Conservation (phyloP, 129 eudicot species). For the Escallonia rubra region DNA sequence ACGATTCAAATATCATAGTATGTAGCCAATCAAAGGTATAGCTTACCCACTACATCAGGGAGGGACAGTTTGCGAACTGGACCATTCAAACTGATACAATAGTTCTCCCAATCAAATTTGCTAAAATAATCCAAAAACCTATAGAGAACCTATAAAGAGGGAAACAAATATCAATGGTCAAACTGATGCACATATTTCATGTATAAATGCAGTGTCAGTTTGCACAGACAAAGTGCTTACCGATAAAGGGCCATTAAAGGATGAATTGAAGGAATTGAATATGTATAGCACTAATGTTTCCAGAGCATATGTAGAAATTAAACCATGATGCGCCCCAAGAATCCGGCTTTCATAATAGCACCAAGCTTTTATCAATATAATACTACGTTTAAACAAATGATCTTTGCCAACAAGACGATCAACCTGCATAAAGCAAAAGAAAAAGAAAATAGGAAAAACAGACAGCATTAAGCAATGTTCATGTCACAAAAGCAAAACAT, state of each 20-base stretch:
- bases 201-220: neutral
- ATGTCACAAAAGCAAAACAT: too few species aligned
- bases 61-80: conserved; percentile 46
- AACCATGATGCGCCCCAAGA: conserved; percentile 79
- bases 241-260: conserved; percentile 59
- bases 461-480: too few species aligned
- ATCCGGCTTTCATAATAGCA: conserved; percentile 81
- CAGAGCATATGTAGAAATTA: conserved; percentile 87
- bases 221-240: conserved; percentile 28
- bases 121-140: conserved; percentile 69
- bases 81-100: conserved; percentile 65
- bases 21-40: neutral
- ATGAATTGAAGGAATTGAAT: conserved; percentile 49
- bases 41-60: conserved; percentile 60
- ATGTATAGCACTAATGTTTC: conserved; percentile 69
- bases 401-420: conserved; percentile 66
- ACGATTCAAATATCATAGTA: neutral
- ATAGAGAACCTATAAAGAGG: conserved; percentile 53
- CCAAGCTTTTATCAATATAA: conserved; percentile 83
- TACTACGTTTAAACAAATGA: conserved; percentile 85
- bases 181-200: neutral
- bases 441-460: neutral
- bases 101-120: conserved; percentile 70
- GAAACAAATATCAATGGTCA: conserved; percentile 6
- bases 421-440: conserved; percentile 37